Evolutionary conservation across 768 basidiomycete genomes (phyloP).

Genomic region (Mycena galericulata): DNA sequence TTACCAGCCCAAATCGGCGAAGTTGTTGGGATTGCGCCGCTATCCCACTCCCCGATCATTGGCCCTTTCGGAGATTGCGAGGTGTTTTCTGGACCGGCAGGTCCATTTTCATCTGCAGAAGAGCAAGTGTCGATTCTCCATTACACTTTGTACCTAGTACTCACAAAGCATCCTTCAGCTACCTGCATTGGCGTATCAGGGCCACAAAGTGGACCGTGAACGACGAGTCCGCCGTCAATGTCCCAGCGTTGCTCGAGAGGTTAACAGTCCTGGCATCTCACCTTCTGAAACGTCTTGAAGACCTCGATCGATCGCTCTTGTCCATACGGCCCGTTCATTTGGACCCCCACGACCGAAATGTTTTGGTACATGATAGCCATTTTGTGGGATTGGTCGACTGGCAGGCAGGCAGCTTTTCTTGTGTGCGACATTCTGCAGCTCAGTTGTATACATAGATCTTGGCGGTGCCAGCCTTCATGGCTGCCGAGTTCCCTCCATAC

Average conservation of each 20-base stretch:
- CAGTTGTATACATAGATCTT: neutral
- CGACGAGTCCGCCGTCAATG: neutral
- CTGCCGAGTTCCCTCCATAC: slow-evolving; percentile 8
- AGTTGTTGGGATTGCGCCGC: neutral
- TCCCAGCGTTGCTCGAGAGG: slow-evolving; percentile 1
- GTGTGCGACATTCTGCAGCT: neutral
- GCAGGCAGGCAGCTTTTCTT: neutral
- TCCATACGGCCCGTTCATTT: slow-evolving; percentile 4
- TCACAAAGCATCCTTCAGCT: neutral
- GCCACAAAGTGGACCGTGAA: neutral
- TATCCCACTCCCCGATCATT: neutral
- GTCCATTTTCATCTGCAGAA: slow-evolving; percentile 6
- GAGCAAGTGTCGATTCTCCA: neutral
- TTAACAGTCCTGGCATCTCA: neutral
- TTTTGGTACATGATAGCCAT: slow-evolving; percentile 5
- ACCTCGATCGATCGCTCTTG: slow-evolving; percentile 5
- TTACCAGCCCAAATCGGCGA: neutral
- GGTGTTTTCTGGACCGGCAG: neutral
- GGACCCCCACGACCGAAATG: slow-evolving; percentile 11
- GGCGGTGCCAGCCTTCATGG: slow-evolving; percentile 8
- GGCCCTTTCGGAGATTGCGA: neutral
- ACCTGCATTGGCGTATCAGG: neutral
- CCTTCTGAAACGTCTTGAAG: neutral
- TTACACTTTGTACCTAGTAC: neutral
- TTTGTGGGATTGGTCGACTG: slow-evolving; percentile 13